Evolutionary conservation across 1,139 yeast genomes (phyloP), one percentile per base, ranked within the genome.

Genomic region (Pichia sp.): DNA sequence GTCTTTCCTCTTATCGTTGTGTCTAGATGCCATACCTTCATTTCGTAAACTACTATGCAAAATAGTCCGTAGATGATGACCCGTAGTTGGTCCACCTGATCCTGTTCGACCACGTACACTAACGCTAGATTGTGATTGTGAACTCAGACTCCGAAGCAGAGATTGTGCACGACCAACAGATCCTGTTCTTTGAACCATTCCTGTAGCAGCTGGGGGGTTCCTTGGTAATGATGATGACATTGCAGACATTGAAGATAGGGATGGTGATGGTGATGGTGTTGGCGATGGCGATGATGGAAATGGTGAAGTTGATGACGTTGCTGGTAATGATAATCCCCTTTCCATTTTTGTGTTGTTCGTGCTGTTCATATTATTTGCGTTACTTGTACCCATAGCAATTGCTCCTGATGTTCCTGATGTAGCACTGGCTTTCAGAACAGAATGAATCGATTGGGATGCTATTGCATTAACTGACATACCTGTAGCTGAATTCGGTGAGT

Each of bases 391-490:
- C 13, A 31, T 24, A 6, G 36, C 36, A 15, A 25, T 15, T 15
- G 40, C 13, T n/a, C 39, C 45, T 15, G 39, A 31, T 2, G 57
- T 48, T 15, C 56, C 50, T 15, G 52, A 41, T 31, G 47, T 48
- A 29, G 42, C 49, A 5, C 49, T 37, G 2, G 56, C 50, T 31
- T 46, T 55, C 23, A 56, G 35, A 6, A 52, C 38, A 18, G 48
- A 40, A 28, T 51, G 57, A 6, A 54, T 43, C 3, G 58, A 49
- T 4, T 41, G 41, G n/a, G 33, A 15, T 20, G 19, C 32, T 3
- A 24, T n/a, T 14, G 22, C 38, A 21, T n/a, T 35, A n/a, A n/a
- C n/a, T 8, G 46, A 21, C 8, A 40, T 43, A 5, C 41, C 41
- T 8, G 28, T n/a, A 11, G 26, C 14, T 13, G 44, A 43, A 10